Evolutionary conservation across 306 rosid species (phyloP).

Genomic region (Styphnolobium japonicum): DNA sequence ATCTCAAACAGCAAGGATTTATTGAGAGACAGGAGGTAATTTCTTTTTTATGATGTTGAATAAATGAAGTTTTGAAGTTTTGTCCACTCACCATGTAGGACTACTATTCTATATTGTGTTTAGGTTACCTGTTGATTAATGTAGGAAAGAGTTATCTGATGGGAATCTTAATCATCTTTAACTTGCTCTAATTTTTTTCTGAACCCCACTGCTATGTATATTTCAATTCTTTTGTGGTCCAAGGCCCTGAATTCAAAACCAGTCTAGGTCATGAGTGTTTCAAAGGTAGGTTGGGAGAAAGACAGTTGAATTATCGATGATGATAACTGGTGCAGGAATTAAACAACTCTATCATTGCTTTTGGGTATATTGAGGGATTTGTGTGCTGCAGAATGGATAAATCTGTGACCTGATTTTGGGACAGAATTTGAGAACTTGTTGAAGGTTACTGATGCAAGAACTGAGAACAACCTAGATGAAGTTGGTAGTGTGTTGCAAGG

Average conservation of each 20-base stretch:
- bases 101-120: background rate
- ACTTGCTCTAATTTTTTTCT: background rate
- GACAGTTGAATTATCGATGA: background rate
- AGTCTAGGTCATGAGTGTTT: constrained; percentile 14
- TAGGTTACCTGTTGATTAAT: background rate
- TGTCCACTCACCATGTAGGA: background rate
- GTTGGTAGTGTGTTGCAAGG: background rate
- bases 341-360: background rate
- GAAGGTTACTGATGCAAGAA: constrained; percentile 8
- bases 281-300: background rate
- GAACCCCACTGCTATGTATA: background rate
- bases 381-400: background rate
- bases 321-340: background rate
- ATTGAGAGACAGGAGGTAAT: constrained; percentile 75
- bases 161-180: background rate
- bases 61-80: constrained; percentile 1
- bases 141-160: background rate
- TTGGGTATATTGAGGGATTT: background rate
- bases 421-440: background rate
- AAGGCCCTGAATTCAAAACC: background rate
- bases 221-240: constrained; percentile 2
- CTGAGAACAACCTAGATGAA: constrained; percentile 16
- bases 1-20: constrained; percentile 78
- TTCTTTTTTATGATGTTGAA: constrained; percentile 4
- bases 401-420: background rate